Conservation (phyloP, 225 moss, liverwort and hornwort genomes). For the Anthoceros angustus region DNA sequence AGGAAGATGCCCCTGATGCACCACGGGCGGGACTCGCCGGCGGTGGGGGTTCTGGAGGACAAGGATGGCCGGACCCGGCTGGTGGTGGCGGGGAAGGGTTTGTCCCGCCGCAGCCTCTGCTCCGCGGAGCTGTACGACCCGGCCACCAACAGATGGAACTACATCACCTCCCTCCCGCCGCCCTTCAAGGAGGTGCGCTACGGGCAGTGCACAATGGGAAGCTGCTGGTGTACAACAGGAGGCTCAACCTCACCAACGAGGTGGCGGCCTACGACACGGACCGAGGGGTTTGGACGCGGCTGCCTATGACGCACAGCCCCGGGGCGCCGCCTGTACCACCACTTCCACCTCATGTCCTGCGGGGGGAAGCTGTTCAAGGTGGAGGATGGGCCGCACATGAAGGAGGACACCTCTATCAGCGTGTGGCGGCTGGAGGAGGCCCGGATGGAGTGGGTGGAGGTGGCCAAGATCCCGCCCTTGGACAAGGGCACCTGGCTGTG, state of each 20-base stretch:
- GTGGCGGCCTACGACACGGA: constrained; percentile 19
- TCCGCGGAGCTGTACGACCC: constrained; percentile 24
- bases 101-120: constrained; percentile 18
- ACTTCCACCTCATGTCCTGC: constrained; percentile 20
- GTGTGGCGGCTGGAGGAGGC: constrained; percentile 21
- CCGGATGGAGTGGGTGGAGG: constrained; percentile 23
- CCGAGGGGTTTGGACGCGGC: constrained; percentile 16
- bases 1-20: constrained; percentile 22
- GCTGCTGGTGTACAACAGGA: constrained; percentile 17
- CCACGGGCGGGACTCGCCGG: constrained; percentile 17
- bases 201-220: constrained; percentile 22
- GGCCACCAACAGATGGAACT: constrained; percentile 18
- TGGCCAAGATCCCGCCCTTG: constrained; percentile 19
- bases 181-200: constrained; percentile 18
- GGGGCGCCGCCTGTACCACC: constrained; percentile 18
- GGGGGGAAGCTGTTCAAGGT: constrained; percentile 21
- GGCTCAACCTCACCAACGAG: constrained; percentile 20
- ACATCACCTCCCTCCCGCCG: constrained; percentile 17
- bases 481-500: constrained; percentile 26
- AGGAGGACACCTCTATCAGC: constrained; percentile 21
- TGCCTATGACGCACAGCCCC: constrained; percentile 18
- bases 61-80: constrained; percentile 12
- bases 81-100: constrained; percentile 19
- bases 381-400: constrained; percentile 23
- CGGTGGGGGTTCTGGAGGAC: constrained; percentile 20